Evolutionary conservation across 371 early-diverging fungal species (phyloP).

Genomic region (Dichotomocladium elegans): DNA sequence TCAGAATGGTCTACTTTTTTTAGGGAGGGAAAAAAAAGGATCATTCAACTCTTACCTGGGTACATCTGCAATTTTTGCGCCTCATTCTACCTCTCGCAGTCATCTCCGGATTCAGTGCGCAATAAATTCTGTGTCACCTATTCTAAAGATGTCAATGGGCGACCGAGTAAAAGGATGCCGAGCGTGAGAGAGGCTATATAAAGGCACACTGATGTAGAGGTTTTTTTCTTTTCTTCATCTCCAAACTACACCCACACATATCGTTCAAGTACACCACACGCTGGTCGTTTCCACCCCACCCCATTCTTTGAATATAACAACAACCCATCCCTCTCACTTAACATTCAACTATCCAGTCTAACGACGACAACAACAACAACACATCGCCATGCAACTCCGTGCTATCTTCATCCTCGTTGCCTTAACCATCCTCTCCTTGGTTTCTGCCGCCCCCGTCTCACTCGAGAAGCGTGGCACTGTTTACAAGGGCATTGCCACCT

Average conservation of each 20-base stretch:
- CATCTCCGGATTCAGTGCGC: too few relatives aligned
- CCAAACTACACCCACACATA: background rate
- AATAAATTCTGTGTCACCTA: background rate
- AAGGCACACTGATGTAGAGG: background rate
- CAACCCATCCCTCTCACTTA: conserved; percentile 5
- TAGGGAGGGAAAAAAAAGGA: too few relatives aligned
- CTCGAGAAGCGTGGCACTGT: conserved; percentile 8
- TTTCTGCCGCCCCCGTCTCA: conserved; percentile 8
- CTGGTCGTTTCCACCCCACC: conserved; percentile 26
- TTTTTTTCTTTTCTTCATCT: background rate
- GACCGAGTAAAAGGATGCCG: too few relatives aligned
- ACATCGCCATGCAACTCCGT: conserved; percentile 2
- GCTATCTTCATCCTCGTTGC: background rate
- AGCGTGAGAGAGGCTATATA: too few relatives aligned
- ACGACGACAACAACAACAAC: background rate
- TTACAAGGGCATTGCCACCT: conserved; percentile 20
- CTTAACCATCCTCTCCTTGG: conserved; percentile 1
- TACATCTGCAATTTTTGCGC: too few relatives aligned
- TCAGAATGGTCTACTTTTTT: too few relatives aligned
- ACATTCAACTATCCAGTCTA: background rate
- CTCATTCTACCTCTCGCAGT: too few relatives aligned
- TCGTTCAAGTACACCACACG: too few relatives aligned
- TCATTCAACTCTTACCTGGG: too few relatives aligned
- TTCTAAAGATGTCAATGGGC: too few relatives aligned
- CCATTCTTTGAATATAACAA: background rate